Base-by-base conservation (phyloP, 2,329 filamentous ascomycete species). In the Exserohilum rostratum region DNA sequence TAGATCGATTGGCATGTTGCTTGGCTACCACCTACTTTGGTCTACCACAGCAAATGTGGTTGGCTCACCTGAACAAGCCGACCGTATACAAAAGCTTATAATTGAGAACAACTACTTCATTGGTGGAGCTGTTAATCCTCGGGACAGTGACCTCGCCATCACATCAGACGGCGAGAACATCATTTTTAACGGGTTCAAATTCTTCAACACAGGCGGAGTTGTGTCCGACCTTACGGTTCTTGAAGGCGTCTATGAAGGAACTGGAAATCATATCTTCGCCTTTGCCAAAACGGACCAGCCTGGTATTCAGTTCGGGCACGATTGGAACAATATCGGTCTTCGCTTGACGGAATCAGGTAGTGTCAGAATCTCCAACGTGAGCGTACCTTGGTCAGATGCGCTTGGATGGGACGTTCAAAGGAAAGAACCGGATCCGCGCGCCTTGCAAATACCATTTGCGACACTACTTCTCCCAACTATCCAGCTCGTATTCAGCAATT, bases 151-250 rank as follows among this genome's bases (percentile, higher is more conserved):
- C 61, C 71, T 87, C 7, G 82, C 78, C 27, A 85, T 87, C 56
- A 83, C 77, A 0, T 70, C 77, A 1, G 78, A 84, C 1, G 84
- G 82, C 1, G 81, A 85, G 3, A 73, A 80, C 2, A 69, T 88
- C 12, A 68, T 86, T 2, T 88, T 87, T 70, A 83, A 83, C 53
- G 85, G 86, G 1, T 80, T 79, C 71, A 89, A 89, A 70, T 79
- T 83, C 72, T 89, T 89, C 77, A 89, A 86, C 65, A 89, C 86
- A 0, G 87, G 87, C 0, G 86, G 86, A 22, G 85, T 87, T 0
- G 78, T 89, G 2, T 87, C 85, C 0, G 86, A 89, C 54, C 72
- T 89, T 17, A 88, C 85, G 0, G 84, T 89, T 0, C 78, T 89
- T 0, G 86, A 89, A 62, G 86, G 87, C 17, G 82, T 85, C 0